Evolutionary conservation across 257 asterid genomes (phyloP), one percentile per base, ranked within the genome.

Genomic region (Solanum raphanifolium): DNA sequence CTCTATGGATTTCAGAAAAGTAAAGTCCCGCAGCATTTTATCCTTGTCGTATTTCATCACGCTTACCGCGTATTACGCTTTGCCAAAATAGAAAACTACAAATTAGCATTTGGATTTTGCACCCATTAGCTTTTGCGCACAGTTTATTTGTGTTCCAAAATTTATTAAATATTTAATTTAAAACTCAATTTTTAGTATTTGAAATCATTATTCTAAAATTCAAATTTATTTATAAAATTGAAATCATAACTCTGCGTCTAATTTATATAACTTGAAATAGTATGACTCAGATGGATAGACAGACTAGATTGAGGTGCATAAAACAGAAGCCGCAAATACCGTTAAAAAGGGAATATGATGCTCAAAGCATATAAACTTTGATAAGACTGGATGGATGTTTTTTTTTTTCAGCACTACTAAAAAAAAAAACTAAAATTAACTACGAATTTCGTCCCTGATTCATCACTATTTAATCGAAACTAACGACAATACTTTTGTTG

Each of bases 391-490:
- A n/a, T 43, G 8, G 35, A n/a, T 43, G 25, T 43, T 46, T 78
- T 38, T n/a, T 13, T 8, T 6, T 55, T 55, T 7, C 65, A 55
- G n/a, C n/a, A 55, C 10, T 55, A 7, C 9, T 1, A 13, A 48
- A 48, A 46, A 4, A 41, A 46, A 43, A 52, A 0, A 18, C 10
- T 6, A 7, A 16, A 55, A 55, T 55, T 55, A 55, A 18, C 65
- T 18, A 6, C 2, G 0, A 55, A 55, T 0, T 3, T 55, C 10
- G 2, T 55, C 1, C 2, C 9, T 6, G 10, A 55, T 55, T 18
- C 9, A 2, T 6, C 10, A 0, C 23, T 52, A 52, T 52, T 52
- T 18, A 15, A 2, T 52, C 10, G 0, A 0, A 55, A 3, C 0
- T 55, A 55, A 55, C 10, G 9, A 55, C 3, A 55, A 55, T 18